phyloP scores from a whole-genome alignment of 257 asterid genomes.

The Solanum peruvianum region DNA sequence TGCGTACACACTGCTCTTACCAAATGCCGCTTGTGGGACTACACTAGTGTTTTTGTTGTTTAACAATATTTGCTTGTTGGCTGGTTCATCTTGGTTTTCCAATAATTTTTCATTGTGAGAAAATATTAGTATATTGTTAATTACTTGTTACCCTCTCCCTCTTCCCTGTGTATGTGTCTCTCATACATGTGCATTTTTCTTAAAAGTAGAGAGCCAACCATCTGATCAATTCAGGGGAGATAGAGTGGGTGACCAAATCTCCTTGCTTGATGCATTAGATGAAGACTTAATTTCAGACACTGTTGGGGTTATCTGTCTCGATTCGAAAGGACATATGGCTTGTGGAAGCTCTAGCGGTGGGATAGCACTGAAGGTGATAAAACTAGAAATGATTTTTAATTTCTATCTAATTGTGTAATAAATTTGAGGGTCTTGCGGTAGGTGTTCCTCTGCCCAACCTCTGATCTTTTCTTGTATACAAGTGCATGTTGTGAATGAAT shows the following conservation, averaged over 20 bases:
- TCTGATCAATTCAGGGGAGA: slow-evolving; percentile 12
- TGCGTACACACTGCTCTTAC: not conserved
- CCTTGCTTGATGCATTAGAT: slow-evolving; percentile 15
- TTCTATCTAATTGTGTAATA: not conserved
- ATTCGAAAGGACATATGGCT: slow-evolving; percentile 69
- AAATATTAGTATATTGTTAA: not conserved
- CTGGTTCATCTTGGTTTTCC: not conserved
- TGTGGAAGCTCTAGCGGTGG: slow-evolving; percentile 98
- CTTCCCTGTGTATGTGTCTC: not conserved
- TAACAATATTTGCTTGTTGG: not conserved
- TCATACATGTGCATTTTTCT: slow-evolving; percentile 5
- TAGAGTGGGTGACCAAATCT: slow-evolving; percentile 14
- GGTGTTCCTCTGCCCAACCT: not conserved
- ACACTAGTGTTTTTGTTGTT: not conserved
- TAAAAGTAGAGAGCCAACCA: slow-evolving; percentile 23
- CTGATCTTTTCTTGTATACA: not conserved
- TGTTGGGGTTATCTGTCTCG: slow-evolving; percentile 92
- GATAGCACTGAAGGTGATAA: slow-evolving; percentile 80
- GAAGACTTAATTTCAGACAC: slow-evolving; percentile 65
- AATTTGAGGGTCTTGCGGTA: not conserved
- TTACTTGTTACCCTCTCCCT: not conserved
- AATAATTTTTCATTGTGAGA: not conserved
- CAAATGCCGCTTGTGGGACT: not conserved
- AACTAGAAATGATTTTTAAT: not conserved
- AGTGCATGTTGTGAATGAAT: not conserved